These are phyloP conservation scores for Platanus orientalis DNA, from an alignment of 164 flowering plant species.

Conservation along the genomic window DNA sequence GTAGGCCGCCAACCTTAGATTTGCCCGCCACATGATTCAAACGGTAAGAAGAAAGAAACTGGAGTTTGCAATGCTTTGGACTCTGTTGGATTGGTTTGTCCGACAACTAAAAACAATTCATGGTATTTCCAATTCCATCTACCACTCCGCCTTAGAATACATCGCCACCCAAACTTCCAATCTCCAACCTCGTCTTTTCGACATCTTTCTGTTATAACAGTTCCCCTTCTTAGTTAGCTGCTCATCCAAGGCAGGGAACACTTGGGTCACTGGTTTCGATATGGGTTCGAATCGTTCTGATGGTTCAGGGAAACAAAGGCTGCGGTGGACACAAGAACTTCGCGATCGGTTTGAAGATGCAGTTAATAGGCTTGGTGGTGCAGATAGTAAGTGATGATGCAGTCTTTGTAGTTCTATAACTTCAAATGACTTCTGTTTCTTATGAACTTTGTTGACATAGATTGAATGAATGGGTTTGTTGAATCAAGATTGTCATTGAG, in stretches of 20 bases:
- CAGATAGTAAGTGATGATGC: constrained; percentile 50
- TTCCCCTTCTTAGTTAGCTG: not conserved
- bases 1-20: constrained; percentile 15
- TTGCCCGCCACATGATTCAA: constrained; percentile 23
- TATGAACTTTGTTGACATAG: too few species aligned
- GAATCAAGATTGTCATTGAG: too few species aligned
- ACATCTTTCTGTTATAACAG: constrained; percentile 1
- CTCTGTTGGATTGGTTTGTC: constrained; percentile 21
- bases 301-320: constrained; percentile 42
- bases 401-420: not conserved
- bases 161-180: constrained; percentile 26
- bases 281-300: constrained; percentile 34
- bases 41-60: not conserved
- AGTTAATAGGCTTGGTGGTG: constrained; percentile 66
- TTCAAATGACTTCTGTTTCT: too few species aligned
- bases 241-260: not conserved
- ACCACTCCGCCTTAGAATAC: constrained; percentile 20
- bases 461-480: too few species aligned
- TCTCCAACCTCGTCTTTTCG: constrained; percentile 2
- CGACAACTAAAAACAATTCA: constrained; percentile 23
- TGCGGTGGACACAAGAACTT: constrained; percentile 66
- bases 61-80: constrained; percentile 12
- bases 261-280: not conserved
- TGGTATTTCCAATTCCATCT: constrained; percentile 26
- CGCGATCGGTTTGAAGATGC: constrained; percentile 62